phyloP scores from a whole-genome alignment of 2,329 filamentous ascomycete species.

The Trichophyton rubrum region DNA sequence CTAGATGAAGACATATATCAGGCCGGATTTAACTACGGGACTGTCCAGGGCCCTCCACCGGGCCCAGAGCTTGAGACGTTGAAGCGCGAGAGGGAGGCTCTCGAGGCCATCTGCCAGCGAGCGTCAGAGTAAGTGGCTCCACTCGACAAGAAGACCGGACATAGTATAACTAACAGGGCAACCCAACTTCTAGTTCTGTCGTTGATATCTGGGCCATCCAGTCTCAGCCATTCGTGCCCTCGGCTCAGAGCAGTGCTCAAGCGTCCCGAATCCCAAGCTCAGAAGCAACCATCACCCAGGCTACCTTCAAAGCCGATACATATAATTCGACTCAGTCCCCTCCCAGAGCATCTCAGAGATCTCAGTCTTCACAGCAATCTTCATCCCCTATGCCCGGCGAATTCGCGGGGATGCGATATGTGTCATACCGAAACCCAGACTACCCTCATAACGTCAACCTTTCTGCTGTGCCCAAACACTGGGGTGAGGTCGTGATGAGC shows the following conservation, averaged over 20 bases:
- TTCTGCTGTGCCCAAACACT: constrained; percentile 28
- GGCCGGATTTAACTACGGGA: constrained; percentile 32
- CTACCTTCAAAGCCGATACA: constrained; percentile 11
- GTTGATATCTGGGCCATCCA: constrained; percentile 36
- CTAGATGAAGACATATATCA: constrained; percentile 36
- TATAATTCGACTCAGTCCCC: constrained; percentile 13
- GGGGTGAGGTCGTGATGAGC: constrained; percentile 34
- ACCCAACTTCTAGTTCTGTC: constrained; percentile 23
- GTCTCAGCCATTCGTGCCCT: constrained; percentile 29
- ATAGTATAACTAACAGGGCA: neutral
- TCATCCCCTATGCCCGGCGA: constrained; percentile 12
- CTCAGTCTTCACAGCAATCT: constrained; percentile 4
- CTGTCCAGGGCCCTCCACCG: constrained; percentile 27
- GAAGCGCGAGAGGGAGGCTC: constrained; percentile 33
- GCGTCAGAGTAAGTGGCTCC: constrained; percentile 29
- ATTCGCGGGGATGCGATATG: constrained; percentile 12
- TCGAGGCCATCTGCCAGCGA: constrained; percentile 36
- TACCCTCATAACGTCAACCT: constrained; percentile 3
- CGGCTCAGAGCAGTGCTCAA: constrained; percentile 20
- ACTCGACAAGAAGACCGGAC: neutral
- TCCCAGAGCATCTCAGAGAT: constrained; percentile 9
- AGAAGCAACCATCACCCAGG: constrained; percentile 6
- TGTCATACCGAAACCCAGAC: constrained; percentile 9
- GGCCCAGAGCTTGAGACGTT: constrained; percentile 32
- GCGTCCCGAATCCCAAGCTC: constrained; percentile 17